Evolutionary conservation across 2,329 filamentous ascomycete genomes (phyloP).

Genomic region (Xylariaceae sp.): DNA sequence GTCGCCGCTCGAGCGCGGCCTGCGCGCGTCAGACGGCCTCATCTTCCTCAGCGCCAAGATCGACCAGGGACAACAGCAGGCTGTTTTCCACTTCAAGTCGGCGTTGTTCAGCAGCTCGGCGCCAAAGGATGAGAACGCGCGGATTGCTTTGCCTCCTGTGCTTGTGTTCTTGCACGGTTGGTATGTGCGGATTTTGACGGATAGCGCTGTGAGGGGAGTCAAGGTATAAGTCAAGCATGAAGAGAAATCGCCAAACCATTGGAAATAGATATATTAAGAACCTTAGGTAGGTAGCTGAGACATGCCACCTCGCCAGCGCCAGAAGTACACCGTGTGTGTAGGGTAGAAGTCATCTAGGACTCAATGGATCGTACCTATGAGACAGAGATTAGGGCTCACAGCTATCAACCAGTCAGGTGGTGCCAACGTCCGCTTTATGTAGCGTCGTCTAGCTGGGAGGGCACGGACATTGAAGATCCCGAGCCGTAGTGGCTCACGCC

Average conservation of each 20-base stretch:
- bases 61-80: conserved; percentile 28
- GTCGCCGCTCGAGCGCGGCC: conserved; percentile 28
- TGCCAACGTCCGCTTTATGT: too few relatives aligned
- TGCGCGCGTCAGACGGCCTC: conserved; percentile 30
- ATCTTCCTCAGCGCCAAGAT: conserved; percentile 30
- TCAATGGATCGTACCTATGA: too few relatives aligned
- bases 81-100: conserved; percentile 31
- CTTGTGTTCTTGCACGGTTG: conserved; percentile 28
- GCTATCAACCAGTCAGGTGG: too few relatives aligned
- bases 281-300: too few relatives aligned
- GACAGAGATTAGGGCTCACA: too few relatives aligned
- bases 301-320: too few relatives aligned
- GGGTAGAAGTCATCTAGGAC: too few relatives aligned
- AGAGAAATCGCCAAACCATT: not conserved
- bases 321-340: too few relatives aligned
- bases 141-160: conserved; percentile 25
- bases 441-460: too few relatives aligned
- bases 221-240: conserved; percentile 14
- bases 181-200: conserved; percentile 30
- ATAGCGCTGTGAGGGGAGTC: conserved; percentile 27
- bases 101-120: conserved; percentile 29
- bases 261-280: not conserved
- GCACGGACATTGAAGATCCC: too few relatives aligned
- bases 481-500: too few relatives aligned
- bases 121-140: conserved; percentile 17